phyloP scores from a whole-genome alignment of 805 yeast species.

The Maudiozyma pseudohumilis region DNA sequence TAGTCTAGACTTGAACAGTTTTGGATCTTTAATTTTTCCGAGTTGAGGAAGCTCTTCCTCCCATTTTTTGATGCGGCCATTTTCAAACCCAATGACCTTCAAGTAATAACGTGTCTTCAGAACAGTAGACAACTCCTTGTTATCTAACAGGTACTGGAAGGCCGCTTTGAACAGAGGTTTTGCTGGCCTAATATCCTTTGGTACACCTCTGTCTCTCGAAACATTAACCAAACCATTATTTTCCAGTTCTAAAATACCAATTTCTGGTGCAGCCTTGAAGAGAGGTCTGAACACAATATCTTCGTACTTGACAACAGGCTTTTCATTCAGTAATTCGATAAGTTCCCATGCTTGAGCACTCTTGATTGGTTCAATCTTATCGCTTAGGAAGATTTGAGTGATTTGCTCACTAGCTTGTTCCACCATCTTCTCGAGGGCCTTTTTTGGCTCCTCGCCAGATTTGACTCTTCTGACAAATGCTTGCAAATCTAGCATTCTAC shows the following conservation, averaged over 20 bases:
- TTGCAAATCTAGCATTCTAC: conserved; percentile 89
- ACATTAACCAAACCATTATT: conserved; percentile 66
- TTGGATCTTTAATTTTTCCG: conserved; percentile 40
- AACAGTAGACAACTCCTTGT: conserved; percentile 43
- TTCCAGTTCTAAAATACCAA: conserved; percentile 61
- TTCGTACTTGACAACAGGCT: conserved; percentile 37
- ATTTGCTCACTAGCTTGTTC: conserved; percentile 81
- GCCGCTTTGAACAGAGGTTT: conserved; percentile 81
- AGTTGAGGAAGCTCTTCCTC: conserved; percentile 66
- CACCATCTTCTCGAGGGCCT: conserved; percentile 71
- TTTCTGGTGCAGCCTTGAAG: conserved; percentile 46
- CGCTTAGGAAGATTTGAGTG: conserved; percentile 61
- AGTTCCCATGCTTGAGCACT: conserved; percentile 84
- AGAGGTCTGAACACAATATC: conserved; percentile 49
- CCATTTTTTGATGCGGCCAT: conserved; percentile 46
- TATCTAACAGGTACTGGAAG: conserved; percentile 52
- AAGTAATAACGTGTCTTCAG: conserved; percentile 56
- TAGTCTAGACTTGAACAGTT: conserved; percentile 45
- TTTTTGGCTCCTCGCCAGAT: conserved; percentile 74
- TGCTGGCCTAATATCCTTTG: conserved; percentile 59
- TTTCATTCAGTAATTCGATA: conserved; percentile 50
- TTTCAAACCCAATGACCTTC: conserved; percentile 48
- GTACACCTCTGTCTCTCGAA: conserved; percentile 66
- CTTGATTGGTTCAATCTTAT: conserved; percentile 43
- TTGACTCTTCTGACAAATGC: conserved; percentile 79